phyloP scores from a whole-genome alignment of 129 eudicot genomes.

The Mikania micrantha region DNA sequence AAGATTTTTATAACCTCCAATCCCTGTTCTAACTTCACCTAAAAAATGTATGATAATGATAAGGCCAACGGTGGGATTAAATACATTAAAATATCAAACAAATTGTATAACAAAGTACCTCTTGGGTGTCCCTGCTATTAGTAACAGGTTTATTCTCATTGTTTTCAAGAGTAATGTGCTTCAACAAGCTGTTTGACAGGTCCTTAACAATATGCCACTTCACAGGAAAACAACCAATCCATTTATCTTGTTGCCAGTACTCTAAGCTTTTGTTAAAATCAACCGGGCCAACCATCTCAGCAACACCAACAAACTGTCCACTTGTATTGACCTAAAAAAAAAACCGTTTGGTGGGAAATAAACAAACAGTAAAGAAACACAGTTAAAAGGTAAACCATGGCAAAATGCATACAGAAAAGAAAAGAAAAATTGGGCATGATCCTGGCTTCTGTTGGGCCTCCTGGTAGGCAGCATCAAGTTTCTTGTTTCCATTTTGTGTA shows the following conservation, averaged over 20 bases:
- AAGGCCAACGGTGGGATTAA: neutral
- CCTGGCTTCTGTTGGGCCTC: neutral
- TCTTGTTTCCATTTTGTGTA: constrained; percentile 70
- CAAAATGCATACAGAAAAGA: constrained; percentile 51
- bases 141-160: constrained; percentile 84
- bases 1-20: constrained; percentile 59
- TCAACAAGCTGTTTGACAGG: constrained; percentile 66
- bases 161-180: constrained; percentile 70
- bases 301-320: constrained; percentile 77
- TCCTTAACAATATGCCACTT: constrained; percentile 95
- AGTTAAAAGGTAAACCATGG: neutral
- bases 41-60: neutral
- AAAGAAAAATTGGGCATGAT: neutral
- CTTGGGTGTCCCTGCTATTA: constrained; percentile 86
- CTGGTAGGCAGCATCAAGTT: constrained; percentile 30
- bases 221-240: constrained; percentile 86
- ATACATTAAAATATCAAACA: neutral
- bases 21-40: constrained; percentile 78
- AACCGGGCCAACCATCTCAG: constrained; percentile 72
- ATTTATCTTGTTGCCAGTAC: constrained; percentile 85
- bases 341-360: neutral
- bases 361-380: neutral
- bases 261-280: constrained; percentile 70
- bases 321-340: constrained; percentile 52
- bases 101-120: constrained; percentile 28